Conservation (phyloP, 495 filamentous ascomycete species). For the Penicillium pulvis region DNA sequence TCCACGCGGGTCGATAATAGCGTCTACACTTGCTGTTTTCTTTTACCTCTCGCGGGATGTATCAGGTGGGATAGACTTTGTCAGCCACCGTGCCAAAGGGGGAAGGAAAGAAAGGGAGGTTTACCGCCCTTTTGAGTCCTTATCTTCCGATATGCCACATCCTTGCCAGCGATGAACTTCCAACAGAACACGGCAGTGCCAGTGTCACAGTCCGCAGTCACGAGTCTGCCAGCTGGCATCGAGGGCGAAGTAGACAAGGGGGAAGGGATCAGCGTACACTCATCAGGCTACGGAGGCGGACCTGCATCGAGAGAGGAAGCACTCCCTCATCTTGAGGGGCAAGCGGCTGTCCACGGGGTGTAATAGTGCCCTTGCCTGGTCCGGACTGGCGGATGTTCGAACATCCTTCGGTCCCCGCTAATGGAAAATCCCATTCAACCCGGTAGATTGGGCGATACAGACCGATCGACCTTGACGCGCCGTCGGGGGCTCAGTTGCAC, state of each 20-base stretch:
- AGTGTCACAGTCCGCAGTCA: constrained; percentile 34
- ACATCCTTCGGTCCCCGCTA: not conserved
- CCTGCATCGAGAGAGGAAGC: not conserved
- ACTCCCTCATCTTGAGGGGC: not conserved
- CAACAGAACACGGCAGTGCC: constrained; percentile 23
- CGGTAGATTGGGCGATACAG: constrained; percentile 19
- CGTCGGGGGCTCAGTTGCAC: constrained; percentile 17
- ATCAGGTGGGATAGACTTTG: constrained; percentile 18
- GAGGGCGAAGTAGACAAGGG: constrained; percentile 8
- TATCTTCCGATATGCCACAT: constrained; percentile 30
- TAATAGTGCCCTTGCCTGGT: constrained; percentile 8
- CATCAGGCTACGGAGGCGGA: constrained; percentile 10
- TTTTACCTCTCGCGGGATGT: not conserved
- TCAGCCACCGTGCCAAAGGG: constrained; percentile 8
- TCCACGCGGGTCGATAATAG: not conserved
- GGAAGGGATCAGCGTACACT: constrained; percentile 14
- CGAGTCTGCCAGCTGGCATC: constrained; percentile 34
- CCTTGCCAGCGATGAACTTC: constrained; percentile 18
- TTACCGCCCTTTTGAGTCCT: constrained; percentile 25
- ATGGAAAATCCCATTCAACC: constrained; percentile 8
- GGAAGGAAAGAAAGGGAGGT: constrained; percentile 1
- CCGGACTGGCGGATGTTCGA: constrained; percentile 23
- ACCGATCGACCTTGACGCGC: constrained; percentile 16
- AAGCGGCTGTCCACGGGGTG: constrained; percentile 14
- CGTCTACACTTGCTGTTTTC: not conserved